Evolutionary conservation across 2,329 filamentous ascomycete species (phyloP).

Genomic region (Paecilomyces sp.): DNA sequence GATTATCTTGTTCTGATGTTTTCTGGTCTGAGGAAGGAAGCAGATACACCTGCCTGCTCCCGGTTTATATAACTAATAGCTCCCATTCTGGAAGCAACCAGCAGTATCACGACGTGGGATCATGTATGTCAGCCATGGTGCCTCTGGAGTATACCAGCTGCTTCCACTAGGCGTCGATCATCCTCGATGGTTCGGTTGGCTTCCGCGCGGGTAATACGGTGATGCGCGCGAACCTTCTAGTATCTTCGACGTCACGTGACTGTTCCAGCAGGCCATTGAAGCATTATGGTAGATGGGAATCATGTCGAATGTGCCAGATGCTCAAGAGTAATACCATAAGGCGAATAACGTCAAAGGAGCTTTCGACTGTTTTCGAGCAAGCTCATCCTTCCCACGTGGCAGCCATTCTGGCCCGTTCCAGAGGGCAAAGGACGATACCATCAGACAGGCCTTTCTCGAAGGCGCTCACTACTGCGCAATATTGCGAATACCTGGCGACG

Average conservation of each 20-base stretch:
- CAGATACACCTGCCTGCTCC: conserved; percentile 1
- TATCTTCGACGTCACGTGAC: background rate
- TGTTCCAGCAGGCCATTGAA: background rate
- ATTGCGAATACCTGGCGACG: conserved; percentile 73
- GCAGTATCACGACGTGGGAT: background rate
- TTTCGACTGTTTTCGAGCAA: background rate
- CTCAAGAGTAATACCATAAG: background rate
- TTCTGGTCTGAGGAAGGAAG: conserved; percentile 8
- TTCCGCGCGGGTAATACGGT: background rate
- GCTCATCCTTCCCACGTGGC: background rate
- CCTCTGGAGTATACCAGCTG: conserved; percentile 3
- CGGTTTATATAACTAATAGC: background rate
- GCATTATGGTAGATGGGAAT: background rate
- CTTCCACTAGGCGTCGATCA: conserved; percentile 8
- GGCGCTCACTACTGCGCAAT: conserved; percentile 38
- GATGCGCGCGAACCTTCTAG: background rate
- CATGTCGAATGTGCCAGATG: background rate
- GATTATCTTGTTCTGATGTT: conserved; percentile 11
- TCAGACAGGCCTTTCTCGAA: background rate
- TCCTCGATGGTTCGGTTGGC: conserved; percentile 8
- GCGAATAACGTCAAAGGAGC: background rate
- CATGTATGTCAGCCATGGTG: background rate
- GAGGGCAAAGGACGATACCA: background rate
- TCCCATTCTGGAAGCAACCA: background rate
- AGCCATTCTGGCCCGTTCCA: background rate